Conservation (phyloP, 176 grass and related monocot genomes). For the Areca catechu region DNA sequence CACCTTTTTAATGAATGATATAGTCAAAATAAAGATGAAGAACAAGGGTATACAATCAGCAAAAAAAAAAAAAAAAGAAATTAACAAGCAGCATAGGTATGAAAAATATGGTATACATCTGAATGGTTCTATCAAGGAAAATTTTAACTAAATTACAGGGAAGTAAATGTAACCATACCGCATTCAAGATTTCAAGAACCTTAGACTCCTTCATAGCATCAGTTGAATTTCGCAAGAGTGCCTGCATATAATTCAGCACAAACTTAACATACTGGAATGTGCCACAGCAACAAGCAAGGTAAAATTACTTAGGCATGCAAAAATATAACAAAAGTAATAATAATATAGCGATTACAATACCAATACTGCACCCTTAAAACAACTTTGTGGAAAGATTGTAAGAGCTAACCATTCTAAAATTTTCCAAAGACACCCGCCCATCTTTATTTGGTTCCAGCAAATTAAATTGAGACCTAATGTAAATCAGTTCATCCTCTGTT, state of each 20-base stretch:
- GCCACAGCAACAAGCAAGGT: neutral
- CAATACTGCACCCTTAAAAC: neutral
- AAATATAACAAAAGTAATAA: too few species aligned
- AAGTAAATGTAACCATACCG: conserved; percentile 42
- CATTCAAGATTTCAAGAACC: conserved; percentile 19
- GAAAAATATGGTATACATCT: too few species aligned
- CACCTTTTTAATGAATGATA: too few species aligned
- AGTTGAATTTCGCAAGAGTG: conserved; percentile 33
- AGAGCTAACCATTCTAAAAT: conserved; percentile 75
- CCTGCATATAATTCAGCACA: conserved; percentile 41
- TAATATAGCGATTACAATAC: too few species aligned
- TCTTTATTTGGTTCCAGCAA: conserved; percentile 80
- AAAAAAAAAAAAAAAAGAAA: too few species aligned
- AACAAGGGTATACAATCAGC: too few species aligned
- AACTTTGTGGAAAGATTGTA: conserved; percentile 6
- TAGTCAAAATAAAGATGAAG: too few species aligned
- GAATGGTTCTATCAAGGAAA: too few species aligned
- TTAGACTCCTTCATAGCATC: conserved; percentile 12
- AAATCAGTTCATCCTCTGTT: conserved; percentile 90
- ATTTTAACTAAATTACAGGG: too few species aligned
- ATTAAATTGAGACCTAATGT: conserved; percentile 74
- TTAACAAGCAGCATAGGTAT: too few species aligned
- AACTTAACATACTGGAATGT: conserved; percentile 6
- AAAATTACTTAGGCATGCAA: neutral
- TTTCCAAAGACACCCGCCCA: conserved; percentile 64